Evolutionary conservation across 1,284 basidiomycete species (phyloP).

Genomic region (Volvariella surrecta): DNA sequence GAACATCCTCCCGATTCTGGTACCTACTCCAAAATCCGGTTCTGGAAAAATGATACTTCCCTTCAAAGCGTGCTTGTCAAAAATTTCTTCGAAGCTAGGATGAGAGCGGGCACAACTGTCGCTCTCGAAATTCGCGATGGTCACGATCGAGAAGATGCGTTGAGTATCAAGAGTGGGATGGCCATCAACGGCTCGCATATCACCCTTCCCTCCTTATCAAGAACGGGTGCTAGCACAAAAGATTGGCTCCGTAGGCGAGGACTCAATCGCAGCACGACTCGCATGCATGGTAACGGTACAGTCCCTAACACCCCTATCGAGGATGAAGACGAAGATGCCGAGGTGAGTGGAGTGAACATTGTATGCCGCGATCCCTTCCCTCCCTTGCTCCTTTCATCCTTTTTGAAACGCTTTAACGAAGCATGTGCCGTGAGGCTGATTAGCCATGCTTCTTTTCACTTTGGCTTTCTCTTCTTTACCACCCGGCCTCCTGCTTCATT

Average conservation of each 20-base stretch:
- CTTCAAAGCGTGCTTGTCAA: background rate
- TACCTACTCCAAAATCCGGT: background rate
- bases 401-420: too few relatives aligned
- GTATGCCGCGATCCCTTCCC: too few relatives aligned
- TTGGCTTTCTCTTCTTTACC: too few relatives aligned
- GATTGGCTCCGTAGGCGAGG: conserved; percentile 1
- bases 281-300: background rate
- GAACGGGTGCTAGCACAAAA: background rate
- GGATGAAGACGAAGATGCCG: background rate
- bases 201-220: background rate
- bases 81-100: conserved; percentile 2
- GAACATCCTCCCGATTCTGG: background rate
- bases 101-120: background rate
- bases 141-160: background rate
- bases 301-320: background rate
- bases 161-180: background rate
- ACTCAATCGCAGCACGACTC: background rate
- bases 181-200: too few relatives aligned
- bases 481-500: too few relatives aligned
- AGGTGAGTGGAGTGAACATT: background rate
- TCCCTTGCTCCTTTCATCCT: too few relatives aligned
- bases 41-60: background rate
- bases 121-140: background rate
- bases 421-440: too few relatives aligned
- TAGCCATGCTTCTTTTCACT: too few relatives aligned